Conservation (phyloP, 495 filamentous ascomycete genomes). For the Penicillium coprophilum region DNA sequence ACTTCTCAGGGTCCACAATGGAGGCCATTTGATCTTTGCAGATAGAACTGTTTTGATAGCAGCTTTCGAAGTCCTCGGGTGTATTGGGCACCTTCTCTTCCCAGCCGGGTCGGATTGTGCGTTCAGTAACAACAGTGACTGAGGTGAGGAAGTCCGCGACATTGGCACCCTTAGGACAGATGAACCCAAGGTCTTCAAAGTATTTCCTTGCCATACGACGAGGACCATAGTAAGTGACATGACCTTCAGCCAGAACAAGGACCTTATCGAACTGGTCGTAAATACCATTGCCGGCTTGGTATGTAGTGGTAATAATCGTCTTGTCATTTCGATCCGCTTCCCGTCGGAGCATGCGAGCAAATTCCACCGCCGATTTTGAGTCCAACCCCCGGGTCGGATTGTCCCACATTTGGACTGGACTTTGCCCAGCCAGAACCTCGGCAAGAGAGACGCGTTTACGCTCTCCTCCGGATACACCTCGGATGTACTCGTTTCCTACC, state of each 20-base stretch:
- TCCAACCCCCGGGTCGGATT: conserved; percentile 78
- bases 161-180: conserved; percentile 66
- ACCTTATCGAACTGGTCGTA: conserved; percentile 81
- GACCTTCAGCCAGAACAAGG: conserved; percentile 73
- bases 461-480: conserved; percentile 81
- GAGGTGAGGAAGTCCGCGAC: conserved; percentile 80
- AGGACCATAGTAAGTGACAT: conserved; percentile 75
- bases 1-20: conserved; percentile 55
- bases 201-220: conserved; percentile 60
- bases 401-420: conserved; percentile 84
- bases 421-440: conserved; percentile 62
- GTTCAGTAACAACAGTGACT: conserved; percentile 68
- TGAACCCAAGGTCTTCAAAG: conserved; percentile 71
- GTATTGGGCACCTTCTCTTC: conserved; percentile 66
- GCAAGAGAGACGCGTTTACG: conserved; percentile 81
- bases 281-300: conserved; percentile 75
- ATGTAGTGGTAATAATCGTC: conserved; percentile 73
- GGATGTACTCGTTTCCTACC: conserved; percentile 80
- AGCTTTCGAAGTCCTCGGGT: conserved; percentile 70
- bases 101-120: conserved; percentile 62
- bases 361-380: conserved; percentile 77
- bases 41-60: conserved; percentile 69
- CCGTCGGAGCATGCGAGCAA: conserved; percentile 64
- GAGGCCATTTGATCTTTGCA: conserved; percentile 59
- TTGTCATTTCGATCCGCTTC: conserved; percentile 64